Base-by-base conservation (phyloP, 75 land plant genomes). In the Sequoiadendron giganteum region DNA sequence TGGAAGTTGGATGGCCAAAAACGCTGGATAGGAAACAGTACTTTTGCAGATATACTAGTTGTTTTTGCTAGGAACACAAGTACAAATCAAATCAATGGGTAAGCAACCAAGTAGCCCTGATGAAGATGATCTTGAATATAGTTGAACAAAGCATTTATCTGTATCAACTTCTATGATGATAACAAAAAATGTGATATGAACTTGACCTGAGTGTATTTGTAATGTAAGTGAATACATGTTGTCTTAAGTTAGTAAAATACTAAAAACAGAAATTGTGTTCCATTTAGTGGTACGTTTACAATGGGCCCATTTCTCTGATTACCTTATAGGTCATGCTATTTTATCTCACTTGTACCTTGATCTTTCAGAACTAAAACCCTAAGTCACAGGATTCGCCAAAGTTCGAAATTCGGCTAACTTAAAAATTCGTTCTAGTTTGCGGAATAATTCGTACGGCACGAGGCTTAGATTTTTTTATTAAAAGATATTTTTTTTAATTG, bases 21-120 rank as follows among this genome's bases (percentile, higher is more conserved):
- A 86, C 94, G 99, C n/a, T 97, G 98, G 99, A 97, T 96, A 80
- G 99, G 99, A 86, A 96, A 97, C 85, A 93, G 97, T 77, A 97
- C 99, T 11, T 97, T 97, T 94, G 97, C 98, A 83, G 98, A 97
- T 91, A 86, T 97, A 15, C 84, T 94, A 58, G 93, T 97, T 85
- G 85, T 97, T 85, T 97, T 96, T 92, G 99, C 98, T 2, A 90
- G 98, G 86, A 97, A 97, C 87, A 94, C 92, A 18, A 65, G 49
- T 1, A 95, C 97, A 5, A 96, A 97, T 88, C 95, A 97, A 84
- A 95, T 97, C 78, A 97, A 97, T 91, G 98, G 98, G 99, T 97
- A 40, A 42, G 90, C 13, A 68, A n/a, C 13, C 34, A 14, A 83
- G 25, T 61, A 88, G 19, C 52, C 42, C 75, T 28, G 3, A 16